Base-by-base conservation (phyloP, 441 rosid species). In the Pelargonium cotyledonis region DNA sequence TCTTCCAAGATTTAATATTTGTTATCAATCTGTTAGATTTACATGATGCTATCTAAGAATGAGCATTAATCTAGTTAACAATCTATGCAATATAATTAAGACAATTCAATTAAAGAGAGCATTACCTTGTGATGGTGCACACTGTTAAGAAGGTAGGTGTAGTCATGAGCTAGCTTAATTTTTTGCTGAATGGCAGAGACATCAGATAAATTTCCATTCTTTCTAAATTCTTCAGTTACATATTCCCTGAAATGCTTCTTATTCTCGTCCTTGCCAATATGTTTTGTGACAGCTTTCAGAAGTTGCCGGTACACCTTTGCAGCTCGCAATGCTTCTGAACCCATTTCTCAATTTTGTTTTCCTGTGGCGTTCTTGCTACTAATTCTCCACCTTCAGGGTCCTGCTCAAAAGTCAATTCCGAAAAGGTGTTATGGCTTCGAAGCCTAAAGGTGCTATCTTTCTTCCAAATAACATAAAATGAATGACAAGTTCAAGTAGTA, bases 121-220 rank as follows among this genome's bases (percentile, higher is more conserved):
- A 66, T 10, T 72, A 89, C 96, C 97, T 83, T 88, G 78, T 92
- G 99, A 76, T 89, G 88, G 75, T 92, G 96, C 66, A 92, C 89
- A 69, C 90, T 87, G 73, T 84, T 85, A 66, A 90, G 84, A 46
- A 90, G 81, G 75, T 71, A 83, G 1, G 88, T 78, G 73, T 92
- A 90, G 49, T 90, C 83, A 4, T 77, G 83, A 31, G 92, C 96
- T 57, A 80, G 84, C 74, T 80, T 87, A 21, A 88, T 72, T 75
- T 81, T 89, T 79, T 85, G 90, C 68, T 73, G 81, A 40, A 76
- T 60, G 4, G 69, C 67, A 8, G 81, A 75, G n/a, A 70, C 81
- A 61, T 83, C 86, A 0, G 63, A 44, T 0, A 82, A 65, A 53
- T 68, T 71, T 26, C 69, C 66, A 66, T 80, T 86, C 68, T 80